Evolutionary conservation across 108 stramenopile species (phyloP).

Genomic region (Cafeteria roenbergensis): DNA sequence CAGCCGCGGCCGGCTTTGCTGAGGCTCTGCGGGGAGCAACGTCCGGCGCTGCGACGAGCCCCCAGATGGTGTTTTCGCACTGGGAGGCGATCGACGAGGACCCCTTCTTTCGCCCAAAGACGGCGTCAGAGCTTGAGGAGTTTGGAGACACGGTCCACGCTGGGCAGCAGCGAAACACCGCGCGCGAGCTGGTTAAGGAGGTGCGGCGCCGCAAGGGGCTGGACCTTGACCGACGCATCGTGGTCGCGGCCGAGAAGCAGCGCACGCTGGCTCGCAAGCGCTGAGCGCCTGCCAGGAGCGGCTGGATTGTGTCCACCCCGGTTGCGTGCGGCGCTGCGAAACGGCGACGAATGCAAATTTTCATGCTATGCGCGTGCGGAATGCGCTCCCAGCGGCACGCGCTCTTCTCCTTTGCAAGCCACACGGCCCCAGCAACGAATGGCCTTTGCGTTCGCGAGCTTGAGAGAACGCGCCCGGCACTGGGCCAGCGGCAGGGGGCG

Average conservation of each 20-base stretch:
- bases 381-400: too few relatives aligned
- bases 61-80: constrained; percentile 42
- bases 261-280: constrained; percentile 41
- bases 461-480: too few relatives aligned
- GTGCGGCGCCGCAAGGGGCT: constrained; percentile 38
- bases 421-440: too few relatives aligned
- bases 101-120: constrained; percentile 44
- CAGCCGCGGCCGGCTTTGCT: constrained; percentile 38
- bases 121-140: constrained; percentile 43
- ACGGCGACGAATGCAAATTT: too few relatives aligned
- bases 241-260: constrained; percentile 46
- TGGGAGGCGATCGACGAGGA: constrained; percentile 42
- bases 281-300: too few relatives aligned
- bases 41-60: constrained; percentile 41
- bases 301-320: too few relatives aligned
- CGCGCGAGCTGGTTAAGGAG: constrained; percentile 31
- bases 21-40: constrained; percentile 38
- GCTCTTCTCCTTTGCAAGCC: too few relatives aligned
- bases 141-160: constrained; percentile 34
- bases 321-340: too few relatives aligned
- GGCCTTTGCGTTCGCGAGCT: too few relatives aligned
- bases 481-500: too few relatives aligned
- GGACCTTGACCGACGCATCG: constrained; percentile 31
- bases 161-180: constrained; percentile 25
- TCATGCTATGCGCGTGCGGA: too few relatives aligned